phyloP scores from a whole-genome alignment of 139 green algal species.

The Penium margaritaceum region DNA sequence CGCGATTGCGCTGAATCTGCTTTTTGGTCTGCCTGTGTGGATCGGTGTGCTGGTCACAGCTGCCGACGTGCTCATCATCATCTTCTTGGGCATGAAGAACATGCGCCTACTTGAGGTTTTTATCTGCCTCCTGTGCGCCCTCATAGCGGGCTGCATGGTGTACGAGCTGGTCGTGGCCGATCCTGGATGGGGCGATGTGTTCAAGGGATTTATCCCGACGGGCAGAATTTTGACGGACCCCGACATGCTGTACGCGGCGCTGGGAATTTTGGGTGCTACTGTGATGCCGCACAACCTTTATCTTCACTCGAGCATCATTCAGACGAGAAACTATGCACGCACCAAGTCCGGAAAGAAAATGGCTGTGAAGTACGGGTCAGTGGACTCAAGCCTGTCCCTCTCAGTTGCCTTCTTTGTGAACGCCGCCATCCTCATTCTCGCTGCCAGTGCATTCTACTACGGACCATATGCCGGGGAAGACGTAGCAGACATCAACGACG shows the following conservation, averaged over 20 bases:
- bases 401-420: conserved; percentile 63
- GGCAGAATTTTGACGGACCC: conserved; percentile 21
- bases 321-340: conserved; percentile 52
- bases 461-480: background rate
- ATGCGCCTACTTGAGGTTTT: conserved; percentile 32
- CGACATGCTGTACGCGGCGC: conserved; percentile 27
- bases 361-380: conserved; percentile 54
- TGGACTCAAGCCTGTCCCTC: conserved; percentile 56
- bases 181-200: conserved; percentile 21
- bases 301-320: conserved; percentile 62
- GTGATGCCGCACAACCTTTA: conserved; percentile 71
- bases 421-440: conserved; percentile 59
- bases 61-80: conserved; percentile 28
- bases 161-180: conserved; percentile 23
- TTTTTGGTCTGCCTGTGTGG: conserved; percentile 49
- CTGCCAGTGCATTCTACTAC: conserved; percentile 56
- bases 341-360: conserved; percentile 42
- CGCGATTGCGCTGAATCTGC: conserved; percentile 50
- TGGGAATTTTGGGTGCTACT: conserved; percentile 37
- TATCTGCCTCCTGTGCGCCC: conserved; percentile 15
- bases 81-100: conserved; percentile 26
- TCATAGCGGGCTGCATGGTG: conserved; percentile 32
- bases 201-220: conserved; percentile 11
- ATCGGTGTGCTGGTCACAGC: conserved; percentile 57
- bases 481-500: conserved; percentile 44